Percentiles rank a stretch among this genome's conserved stretches.
These are phyloP conservation scores for Panicum hallii DNA, from an alignment of 202 grass and related monocot species.

Conservation along the genomic window DNA sequence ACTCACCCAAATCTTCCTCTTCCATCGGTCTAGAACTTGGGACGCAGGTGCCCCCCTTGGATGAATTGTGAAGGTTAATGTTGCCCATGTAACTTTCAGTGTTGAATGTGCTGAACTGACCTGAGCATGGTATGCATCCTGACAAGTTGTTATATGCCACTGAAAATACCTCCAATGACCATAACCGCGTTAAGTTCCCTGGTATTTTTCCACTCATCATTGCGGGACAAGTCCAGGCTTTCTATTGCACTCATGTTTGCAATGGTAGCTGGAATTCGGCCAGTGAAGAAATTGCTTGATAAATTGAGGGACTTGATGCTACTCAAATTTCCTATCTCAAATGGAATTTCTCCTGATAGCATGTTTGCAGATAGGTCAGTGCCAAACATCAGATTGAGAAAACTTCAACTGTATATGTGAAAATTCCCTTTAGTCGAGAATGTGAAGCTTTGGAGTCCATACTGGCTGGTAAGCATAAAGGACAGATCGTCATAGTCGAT, in stretches of 20 bases:
- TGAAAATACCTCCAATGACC: too few species aligned
- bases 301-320: too few species aligned
- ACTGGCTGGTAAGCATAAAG: too few species aligned
- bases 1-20: background rate
- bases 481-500: too few species aligned
- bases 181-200: too few species aligned
- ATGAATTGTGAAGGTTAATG: slow-evolving; percentile 11
- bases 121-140: background rate
- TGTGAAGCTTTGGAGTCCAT: background rate
- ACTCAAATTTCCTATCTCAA: background rate
- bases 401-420: background rate
- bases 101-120: slow-evolving; percentile 37
- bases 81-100: slow-evolving; percentile 33
- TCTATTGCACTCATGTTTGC: too few species aligned
- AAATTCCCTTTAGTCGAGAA: background rate
- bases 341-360: slow-evolving; percentile 42
- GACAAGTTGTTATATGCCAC: too few species aligned
- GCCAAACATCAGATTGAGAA: slow-evolving; percentile 8
- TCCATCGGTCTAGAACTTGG: background rate
- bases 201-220: too few species aligned
- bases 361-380: slow-evolving; percentile 47
- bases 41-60: background rate
- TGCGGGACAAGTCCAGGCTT: too few species aligned
- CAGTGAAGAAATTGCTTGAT: too few species aligned
- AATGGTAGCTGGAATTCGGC: too few species aligned